Conservation (phyloP, 495 filamentous ascomycete genomes). For the Friedmanniomyces simplex region DNA sequence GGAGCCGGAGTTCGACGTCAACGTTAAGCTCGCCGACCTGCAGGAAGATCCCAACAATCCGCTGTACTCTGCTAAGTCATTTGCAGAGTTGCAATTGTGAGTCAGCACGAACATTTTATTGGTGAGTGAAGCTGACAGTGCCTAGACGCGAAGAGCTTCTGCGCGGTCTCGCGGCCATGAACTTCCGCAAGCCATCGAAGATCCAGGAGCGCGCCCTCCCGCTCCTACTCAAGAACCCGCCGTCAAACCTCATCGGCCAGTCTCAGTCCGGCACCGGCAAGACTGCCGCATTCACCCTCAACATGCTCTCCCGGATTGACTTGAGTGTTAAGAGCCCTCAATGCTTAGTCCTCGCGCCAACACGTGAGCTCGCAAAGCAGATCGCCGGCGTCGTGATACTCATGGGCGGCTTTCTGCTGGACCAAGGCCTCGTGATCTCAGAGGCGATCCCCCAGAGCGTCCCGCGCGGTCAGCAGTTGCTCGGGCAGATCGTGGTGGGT, state of each 20-base stretch:
- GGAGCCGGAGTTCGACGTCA: constrained; percentile 68
- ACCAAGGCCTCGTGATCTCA: constrained; percentile 46
- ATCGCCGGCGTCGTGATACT: constrained; percentile 70
- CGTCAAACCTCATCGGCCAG: constrained; percentile 88
- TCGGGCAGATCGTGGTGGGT: constrained; percentile 72
- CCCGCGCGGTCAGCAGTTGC: constrained; percentile 48
- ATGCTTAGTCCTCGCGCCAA: constrained; percentile 82
- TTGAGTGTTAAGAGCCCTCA: constrained; percentile 60
- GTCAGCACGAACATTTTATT: constrained; percentile 25
- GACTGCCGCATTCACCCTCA: constrained; percentile 91
- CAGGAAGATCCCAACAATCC: constrained; percentile 81
- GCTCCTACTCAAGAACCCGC: constrained; percentile 70
- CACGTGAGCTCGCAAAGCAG: constrained; percentile 89
- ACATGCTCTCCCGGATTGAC: constrained; percentile 77
- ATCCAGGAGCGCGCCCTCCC: constrained; percentile 91
- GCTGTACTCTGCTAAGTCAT: constrained; percentile 70
- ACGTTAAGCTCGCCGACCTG: constrained; percentile 82
- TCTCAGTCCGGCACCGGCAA: constrained; percentile 98
- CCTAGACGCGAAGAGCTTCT: constrained; percentile 33
- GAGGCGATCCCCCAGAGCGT: constrained; percentile 70
- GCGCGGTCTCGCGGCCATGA: constrained; percentile 62
- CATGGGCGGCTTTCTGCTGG: constrained; percentile 67
- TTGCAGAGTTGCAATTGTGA: constrained; percentile 79
- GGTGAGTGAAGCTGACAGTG: neutral
- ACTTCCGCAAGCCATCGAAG: constrained; percentile 91